phyloP scores from a whole-genome alignment of 495 filamentous ascomycete genomes.

The Penicillium bovifimosum region DNA sequence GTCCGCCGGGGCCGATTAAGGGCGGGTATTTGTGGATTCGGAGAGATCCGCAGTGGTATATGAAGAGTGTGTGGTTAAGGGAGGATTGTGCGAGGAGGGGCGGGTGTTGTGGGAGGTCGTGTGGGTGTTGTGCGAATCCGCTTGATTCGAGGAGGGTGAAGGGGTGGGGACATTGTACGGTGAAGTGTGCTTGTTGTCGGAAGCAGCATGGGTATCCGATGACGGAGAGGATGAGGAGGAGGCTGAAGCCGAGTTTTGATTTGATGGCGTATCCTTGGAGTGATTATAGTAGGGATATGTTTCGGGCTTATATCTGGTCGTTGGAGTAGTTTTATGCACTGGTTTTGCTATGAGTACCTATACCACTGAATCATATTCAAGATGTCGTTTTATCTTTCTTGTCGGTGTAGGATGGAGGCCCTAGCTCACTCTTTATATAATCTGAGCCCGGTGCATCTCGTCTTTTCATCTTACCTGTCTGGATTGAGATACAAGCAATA shows the following conservation, averaged over 20 bases:
- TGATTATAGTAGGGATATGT: slow-evolving; percentile 4
- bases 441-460: background rate
- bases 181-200: slow-evolving; percentile 4
- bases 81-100: slow-evolving; percentile 3
- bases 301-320: slow-evolving; percentile 5
- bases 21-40: slow-evolving; percentile 3
- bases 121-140: background rate
- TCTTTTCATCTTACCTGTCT: too few species aligned
- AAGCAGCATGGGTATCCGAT: background rate
- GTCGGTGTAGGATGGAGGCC: too few species aligned
- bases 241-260: slow-evolving; percentile 3
- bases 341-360: background rate
- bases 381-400: background rate
- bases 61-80: background rate
- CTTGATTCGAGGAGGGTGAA: background rate
- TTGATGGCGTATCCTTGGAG: slow-evolving; percentile 2
- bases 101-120: slow-evolving; percentile 6
- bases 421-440: background rate
- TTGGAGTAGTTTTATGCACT: background rate
- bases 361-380: background rate
- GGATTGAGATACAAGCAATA: too few species aligned
- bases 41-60: slow-evolving; percentile 1
- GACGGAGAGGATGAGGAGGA: background rate
- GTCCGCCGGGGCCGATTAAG: background rate
- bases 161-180: slow-evolving; percentile 9